These are phyloP conservation scores for Geotrichum fermentans DNA, from an alignment of 1,139 yeast genomes.

Conservation along the genomic window DNA sequence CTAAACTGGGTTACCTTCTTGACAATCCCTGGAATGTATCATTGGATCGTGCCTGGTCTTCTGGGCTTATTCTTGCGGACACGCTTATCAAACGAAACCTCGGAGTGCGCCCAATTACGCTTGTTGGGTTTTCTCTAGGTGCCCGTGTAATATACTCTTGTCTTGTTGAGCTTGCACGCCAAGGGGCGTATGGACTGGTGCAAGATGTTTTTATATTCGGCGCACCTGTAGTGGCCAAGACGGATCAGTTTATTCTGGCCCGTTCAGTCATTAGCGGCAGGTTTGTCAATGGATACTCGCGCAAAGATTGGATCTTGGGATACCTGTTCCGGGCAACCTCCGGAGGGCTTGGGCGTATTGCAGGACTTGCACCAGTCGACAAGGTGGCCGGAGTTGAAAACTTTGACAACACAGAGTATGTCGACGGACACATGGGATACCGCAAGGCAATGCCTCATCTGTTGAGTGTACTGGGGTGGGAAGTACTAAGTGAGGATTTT, in stretches of 20 bases:
- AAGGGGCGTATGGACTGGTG: conserved; percentile 81
- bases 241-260: conserved; percentile 73
- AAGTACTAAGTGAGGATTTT: conserved; percentile 82
- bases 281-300: conserved; percentile 84
- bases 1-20: conserved; percentile 80
- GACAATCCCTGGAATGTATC: conserved; percentile 99
- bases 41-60: conserved; percentile 93
- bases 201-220: conserved; percentile 90
- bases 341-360: conserved; percentile 86
- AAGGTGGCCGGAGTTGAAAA: conserved; percentile 62
- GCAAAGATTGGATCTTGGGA: conserved; percentile 94
- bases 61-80: conserved; percentile 89
- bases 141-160: conserved; percentile 91
- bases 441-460: conserved; percentile 88
- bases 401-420: conserved; percentile 77
- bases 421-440: conserved; percentile 95
- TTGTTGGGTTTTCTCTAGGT: conserved; percentile 92
- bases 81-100: conserved; percentile 78
- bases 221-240: conserved; percentile 75
- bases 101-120: conserved; percentile 87
- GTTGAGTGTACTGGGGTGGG: conserved; percentile 65
- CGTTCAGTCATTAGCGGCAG: conserved; percentile 85
- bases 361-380: conserved; percentile 78
- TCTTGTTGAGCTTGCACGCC: conserved; percentile 73
- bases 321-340: conserved; percentile 92